Percentiles rank a stretch among this genome's conserved stretches.
These are phyloP conservation scores for Clonostachys byssicola DNA, from an alignment of 2,329 filamentous ascomycete genomes.

Conservation along the genomic window DNA sequence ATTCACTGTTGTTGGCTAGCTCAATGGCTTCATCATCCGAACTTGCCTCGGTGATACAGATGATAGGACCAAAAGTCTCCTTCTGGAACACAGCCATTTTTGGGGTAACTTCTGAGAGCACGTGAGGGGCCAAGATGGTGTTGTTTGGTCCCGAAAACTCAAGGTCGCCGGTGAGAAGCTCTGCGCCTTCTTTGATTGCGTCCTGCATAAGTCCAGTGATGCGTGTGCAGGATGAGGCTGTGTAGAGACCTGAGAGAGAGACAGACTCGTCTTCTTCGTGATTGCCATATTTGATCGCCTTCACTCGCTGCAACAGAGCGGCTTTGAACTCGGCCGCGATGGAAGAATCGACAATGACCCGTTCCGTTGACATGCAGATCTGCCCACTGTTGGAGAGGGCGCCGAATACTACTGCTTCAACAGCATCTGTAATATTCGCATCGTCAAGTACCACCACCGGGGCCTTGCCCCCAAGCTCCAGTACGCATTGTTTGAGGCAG, in stretches of 20 bases:
- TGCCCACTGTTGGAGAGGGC: conserved; percentile 51
- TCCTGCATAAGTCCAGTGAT: conserved; percentile 38
- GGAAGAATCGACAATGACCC: conserved; percentile 36
- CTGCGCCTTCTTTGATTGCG: conserved; percentile 54
- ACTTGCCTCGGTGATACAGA: conserved; percentile 55
- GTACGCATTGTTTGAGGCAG: conserved; percentile 61
- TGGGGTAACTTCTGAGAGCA: conserved; percentile 56
- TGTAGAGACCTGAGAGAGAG: neutral
- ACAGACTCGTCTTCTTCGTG: neutral
- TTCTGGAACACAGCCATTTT: conserved; percentile 63
- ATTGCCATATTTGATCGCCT: neutral
- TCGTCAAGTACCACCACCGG: conserved; percentile 64
- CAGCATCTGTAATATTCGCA: conserved; percentile 60
- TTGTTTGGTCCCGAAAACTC: conserved; percentile 25
- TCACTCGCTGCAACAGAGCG: neutral
- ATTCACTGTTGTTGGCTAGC: conserved; percentile 66
- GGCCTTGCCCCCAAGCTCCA: conserved; percentile 70
- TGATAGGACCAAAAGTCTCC: conserved; percentile 64
- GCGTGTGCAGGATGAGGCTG: conserved; percentile 12
- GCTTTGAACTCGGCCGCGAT: conserved; percentile 7
- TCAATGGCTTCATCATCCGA: conserved; percentile 59
- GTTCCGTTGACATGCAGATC: conserved; percentile 69
- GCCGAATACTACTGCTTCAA: conserved; percentile 51
- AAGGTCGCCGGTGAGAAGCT: conserved; percentile 46
- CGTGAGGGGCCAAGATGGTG: conserved; percentile 48